These are phyloP conservation scores for Sodiomyces alkalinus DNA, from an alignment of 2,329 filamentous ascomycete species.

Conservation along the genomic window DNA sequence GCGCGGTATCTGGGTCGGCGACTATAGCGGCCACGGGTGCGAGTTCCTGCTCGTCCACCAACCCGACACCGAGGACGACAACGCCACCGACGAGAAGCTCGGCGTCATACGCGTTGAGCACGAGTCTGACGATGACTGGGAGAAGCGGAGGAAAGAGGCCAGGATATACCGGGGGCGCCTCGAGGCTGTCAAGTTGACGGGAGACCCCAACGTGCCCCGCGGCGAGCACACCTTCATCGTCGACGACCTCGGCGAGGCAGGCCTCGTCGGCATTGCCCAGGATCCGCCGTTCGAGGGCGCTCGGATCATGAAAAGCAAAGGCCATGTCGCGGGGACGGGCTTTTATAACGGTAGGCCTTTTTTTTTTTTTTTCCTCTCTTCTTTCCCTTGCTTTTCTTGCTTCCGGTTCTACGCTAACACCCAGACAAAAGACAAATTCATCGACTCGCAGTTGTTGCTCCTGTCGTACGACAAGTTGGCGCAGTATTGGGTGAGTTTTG, in stretches of 20 bases:
- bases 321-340: conserved; percentile 61
- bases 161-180: conserved; percentile 50
- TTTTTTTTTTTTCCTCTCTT: conserved; percentile 1
- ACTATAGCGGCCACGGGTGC: conserved; percentile 76
- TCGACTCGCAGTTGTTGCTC: conserved; percentile 62
- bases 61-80: conserved; percentile 45
- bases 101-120: conserved; percentile 20
- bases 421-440: conserved; percentile 48
- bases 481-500: conserved; percentile 60
- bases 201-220: conserved; percentile 77
- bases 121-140: conserved; percentile 31
- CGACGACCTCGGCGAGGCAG: conserved; percentile 56
- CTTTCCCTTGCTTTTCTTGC: too few species aligned
- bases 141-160: conserved; percentile 26
- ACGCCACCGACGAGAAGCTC: conserved; percentile 23
- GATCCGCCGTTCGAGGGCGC: conserved; percentile 60
- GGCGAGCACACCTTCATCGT: conserved; percentile 73
- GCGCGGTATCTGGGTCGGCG: conserved; percentile 83
- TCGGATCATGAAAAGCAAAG: conserved; percentile 55
- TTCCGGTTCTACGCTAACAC: too few species aligned
- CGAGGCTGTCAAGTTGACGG: conserved; percentile 80
- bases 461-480: conserved; percentile 64
- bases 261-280: conserved; percentile 46
- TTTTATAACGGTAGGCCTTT: conserved; percentile 60
- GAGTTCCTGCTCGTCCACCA: conserved; percentile 80